Base-by-base conservation (phyloP, 1,284 basidiomycete species). In the Leccinum laetum region DNA sequence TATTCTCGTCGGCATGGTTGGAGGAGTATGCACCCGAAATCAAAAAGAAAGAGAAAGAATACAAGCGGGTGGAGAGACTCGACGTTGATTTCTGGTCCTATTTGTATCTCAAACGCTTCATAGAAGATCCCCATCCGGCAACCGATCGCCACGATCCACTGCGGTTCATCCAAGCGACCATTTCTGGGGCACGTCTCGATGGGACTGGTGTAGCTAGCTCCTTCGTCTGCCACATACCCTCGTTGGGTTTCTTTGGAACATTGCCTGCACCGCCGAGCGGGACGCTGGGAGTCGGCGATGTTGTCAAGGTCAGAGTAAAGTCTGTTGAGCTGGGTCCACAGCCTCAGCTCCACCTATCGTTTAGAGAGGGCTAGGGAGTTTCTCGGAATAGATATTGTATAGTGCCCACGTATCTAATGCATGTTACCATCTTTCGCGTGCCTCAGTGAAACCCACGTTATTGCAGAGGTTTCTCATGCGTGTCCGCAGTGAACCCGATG, bases 51-150 rank as follows among this genome's bases (percentile, higher is more conserved):
- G 79, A 82, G 56, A 72, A 72, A n/a, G 61, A 69, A 24, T 56
- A 61, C 62, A 75, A 72, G 60, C 70, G 70, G 5, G 64, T 67
- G 4, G 68, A 75, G 21, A 68, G 68, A 53, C 67, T 63, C 7
- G 56, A 77, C 71, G 77, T 83, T 39, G 81, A 82, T 56, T 88
- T 87, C 79, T 88, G 87, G 75, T 70, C 79, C 64, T 62, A 65
- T 46, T 52, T 70, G 64, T 78, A 77, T 39, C 64, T 76, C 67
- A 77, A 77, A 53, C 75, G 75, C 21, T 76, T 78, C 61, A 63
- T 75, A 18, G 75, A 77, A 56, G 56, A 76, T 49, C 77, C 75
- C 2, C 58, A 66, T 18, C 44, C 68, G 18, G 21, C 60, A 11
- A 18, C 49, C 6, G 71, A 56, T 39, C 71, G 75, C 16, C 61